Conservation (phyloP, 2,329 filamentous ascomycete genomes). For the Cercospora sesami region DNA sequence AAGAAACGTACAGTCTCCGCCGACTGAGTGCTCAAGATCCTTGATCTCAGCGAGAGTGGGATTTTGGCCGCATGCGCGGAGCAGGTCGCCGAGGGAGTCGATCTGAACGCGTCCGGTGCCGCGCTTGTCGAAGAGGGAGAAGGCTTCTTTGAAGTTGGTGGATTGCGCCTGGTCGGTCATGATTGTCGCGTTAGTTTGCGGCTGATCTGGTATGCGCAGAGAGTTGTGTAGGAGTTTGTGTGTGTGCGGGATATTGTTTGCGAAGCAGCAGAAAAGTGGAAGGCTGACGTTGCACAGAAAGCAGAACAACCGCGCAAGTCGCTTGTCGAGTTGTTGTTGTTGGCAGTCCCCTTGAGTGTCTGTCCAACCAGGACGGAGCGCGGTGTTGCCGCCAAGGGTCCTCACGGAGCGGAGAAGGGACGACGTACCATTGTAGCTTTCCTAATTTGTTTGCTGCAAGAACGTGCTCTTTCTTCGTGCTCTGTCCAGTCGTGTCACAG, state of each 20-base stretch:
- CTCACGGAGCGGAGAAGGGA: not conserved
- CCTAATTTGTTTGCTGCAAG: not conserved
- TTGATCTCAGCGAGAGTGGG: conserved; percentile 89
- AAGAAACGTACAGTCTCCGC: conserved; percentile 77
- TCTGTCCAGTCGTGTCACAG: not conserved
- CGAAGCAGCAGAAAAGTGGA: not conserved
- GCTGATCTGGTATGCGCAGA: not conserved
- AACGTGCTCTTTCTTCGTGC: not conserved
- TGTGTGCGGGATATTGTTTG: not conserved
- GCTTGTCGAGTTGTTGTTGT: not conserved
- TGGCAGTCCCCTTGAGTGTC: not conserved
- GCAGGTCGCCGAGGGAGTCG: conserved; percentile 85
- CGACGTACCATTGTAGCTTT: conserved; percentile 14
- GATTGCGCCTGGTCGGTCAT: conserved; percentile 64
- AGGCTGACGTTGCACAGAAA: not conserved
- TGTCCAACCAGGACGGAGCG: conserved; percentile 5
- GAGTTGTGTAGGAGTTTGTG: not conserved
- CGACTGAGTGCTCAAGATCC: conserved; percentile 87
- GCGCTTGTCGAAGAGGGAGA: conserved; percentile 99
- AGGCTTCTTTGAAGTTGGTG: conserved; percentile 99
- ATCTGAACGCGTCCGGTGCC: conserved; percentile 88
- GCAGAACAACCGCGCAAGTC: not conserved
- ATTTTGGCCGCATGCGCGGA: conserved; percentile 97
- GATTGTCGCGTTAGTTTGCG: conserved; percentile 21
- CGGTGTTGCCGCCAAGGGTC: conserved; percentile 2